Evolutionary conservation across 176 grass and related monocot genomes (phyloP).

Genomic region (Puya raimondii): DNA sequence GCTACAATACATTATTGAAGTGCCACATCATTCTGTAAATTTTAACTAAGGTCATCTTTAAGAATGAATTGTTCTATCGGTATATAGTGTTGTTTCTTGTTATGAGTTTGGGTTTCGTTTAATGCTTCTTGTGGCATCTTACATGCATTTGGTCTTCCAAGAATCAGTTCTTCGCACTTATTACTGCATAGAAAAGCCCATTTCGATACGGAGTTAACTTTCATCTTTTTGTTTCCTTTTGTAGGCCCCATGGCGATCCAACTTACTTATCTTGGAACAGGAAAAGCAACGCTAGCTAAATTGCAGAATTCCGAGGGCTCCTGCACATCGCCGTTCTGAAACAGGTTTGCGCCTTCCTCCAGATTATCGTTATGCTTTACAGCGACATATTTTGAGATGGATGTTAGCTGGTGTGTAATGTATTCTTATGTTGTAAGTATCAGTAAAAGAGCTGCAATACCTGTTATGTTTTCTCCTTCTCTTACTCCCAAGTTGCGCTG

Average conservation of each 20-base stretch:
- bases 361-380: not conserved
- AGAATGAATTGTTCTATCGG: too few species aligned
- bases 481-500: too few species aligned
- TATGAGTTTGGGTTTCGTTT: too few species aligned
- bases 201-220: not conserved
- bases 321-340: not conserved
- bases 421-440: too few species aligned
- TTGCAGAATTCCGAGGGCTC: not conserved
- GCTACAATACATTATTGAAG: not conserved
- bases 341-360: not conserved
- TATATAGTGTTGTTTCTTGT: too few species aligned
- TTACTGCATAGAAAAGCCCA: not conserved
- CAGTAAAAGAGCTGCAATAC: too few species aligned
- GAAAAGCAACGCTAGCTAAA: constrained; percentile 36
- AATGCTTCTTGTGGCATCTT: too few species aligned
- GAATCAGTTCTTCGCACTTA: not conserved
- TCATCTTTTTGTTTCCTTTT: constrained; percentile 12
- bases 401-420: too few species aligned
- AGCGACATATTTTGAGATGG: not conserved
- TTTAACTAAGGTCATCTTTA: not conserved
- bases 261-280: constrained; percentile 40
- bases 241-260: constrained; percentile 60
- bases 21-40: not conserved
- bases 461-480: too few species aligned
- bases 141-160: not conserved